Conservation (phyloP, 306 rosid genomes). For the Glycine soja region DNA sequence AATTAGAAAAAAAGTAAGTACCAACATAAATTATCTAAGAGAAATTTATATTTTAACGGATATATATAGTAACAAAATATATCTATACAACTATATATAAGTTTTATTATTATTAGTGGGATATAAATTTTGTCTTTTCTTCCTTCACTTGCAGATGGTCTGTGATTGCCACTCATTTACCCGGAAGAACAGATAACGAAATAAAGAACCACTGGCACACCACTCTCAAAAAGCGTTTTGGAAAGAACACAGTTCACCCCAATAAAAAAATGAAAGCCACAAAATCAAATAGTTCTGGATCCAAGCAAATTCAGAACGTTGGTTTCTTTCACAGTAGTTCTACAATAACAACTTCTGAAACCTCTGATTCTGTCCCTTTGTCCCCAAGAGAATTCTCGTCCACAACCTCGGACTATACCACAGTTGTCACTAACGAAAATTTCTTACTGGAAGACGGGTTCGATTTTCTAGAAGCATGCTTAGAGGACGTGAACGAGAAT, state of each 20-base stretch:
- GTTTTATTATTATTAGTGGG: background rate
- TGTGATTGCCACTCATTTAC: slow-evolving; percentile 40
- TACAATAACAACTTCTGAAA: background rate
- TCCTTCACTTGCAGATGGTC: slow-evolving; percentile 45
- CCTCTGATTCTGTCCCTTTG: background rate
- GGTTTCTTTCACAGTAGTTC: background rate
- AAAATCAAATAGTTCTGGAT: background rate
- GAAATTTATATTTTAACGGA: too few relatives aligned
- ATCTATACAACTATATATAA: too few relatives aligned
- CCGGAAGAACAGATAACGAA: slow-evolving; percentile 54
- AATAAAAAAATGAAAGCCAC: background rate
- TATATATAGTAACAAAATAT: too few relatives aligned
- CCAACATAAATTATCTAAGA: too few relatives aligned
- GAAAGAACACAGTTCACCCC: background rate
- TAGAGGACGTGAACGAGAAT: background rate
- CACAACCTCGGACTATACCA: background rate
- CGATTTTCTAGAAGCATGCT: slow-evolving; percentile 13
- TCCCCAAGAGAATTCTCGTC: slow-evolving; percentile 35
- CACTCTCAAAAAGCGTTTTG: slow-evolving; percentile 35
- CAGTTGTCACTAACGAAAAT: background rate
- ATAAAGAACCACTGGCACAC: slow-evolving; percentile 52
- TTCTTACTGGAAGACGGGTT: background rate
- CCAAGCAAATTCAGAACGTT: background rate
- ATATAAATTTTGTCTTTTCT: background rate
- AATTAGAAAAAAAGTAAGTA: too few relatives aligned